Conservation (phyloP, 441 rosid species). For the Isatis lusitanica region DNA sequence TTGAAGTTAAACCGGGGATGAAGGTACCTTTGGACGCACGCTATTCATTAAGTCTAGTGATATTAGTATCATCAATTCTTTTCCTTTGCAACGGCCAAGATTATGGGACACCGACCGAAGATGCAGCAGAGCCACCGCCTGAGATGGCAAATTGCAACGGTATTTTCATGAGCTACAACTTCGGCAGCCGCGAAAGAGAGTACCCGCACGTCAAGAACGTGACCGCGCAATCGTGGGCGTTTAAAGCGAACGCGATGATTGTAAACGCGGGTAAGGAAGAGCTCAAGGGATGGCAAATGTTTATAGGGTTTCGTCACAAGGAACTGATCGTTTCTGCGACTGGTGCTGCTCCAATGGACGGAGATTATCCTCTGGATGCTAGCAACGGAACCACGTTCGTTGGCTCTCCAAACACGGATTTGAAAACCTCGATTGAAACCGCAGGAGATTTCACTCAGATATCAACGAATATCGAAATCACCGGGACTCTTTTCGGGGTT, state of each 20-base stretch:
- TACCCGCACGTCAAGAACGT: slow-evolving; percentile 64
- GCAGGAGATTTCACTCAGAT: slow-evolving; percentile 53
- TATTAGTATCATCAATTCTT: slow-evolving; percentile 21
- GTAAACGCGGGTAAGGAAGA: slow-evolving; percentile 60
- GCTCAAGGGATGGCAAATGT: slow-evolving; percentile 70
- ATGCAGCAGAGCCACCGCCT: slow-evolving; percentile 48
- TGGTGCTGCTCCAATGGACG: slow-evolving; percentile 49
- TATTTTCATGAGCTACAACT: slow-evolving; percentile 64
- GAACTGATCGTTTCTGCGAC: slow-evolving; percentile 67
- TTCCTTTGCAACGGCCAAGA: slow-evolving; percentile 42
- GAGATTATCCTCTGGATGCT: slow-evolving; percentile 36
- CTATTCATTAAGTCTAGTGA: slow-evolving; percentile 17
- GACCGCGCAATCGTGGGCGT: slow-evolving; percentile 82
- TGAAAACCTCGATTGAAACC: slow-evolving; percentile 51
- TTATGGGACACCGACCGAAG: slow-evolving; percentile 31
- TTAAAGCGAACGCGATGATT: slow-evolving; percentile 58
- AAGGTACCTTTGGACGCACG: slow-evolving; percentile 18
- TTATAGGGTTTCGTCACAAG: slow-evolving; percentile 67
- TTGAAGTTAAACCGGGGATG: slow-evolving; percentile 17
- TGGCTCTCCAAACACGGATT: slow-evolving; percentile 32
- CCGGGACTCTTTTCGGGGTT: slow-evolving; percentile 55
- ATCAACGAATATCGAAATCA: slow-evolving; percentile 39
- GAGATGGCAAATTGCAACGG: slow-evolving; percentile 67
- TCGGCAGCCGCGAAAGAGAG: slow-evolving; percentile 51
- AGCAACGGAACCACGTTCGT: slow-evolving; percentile 40